Evolutionary conservation across 2,329 filamentous ascomycete genomes (phyloP).

Genomic region (Aspergillus fumigatiaffinis): DNA sequence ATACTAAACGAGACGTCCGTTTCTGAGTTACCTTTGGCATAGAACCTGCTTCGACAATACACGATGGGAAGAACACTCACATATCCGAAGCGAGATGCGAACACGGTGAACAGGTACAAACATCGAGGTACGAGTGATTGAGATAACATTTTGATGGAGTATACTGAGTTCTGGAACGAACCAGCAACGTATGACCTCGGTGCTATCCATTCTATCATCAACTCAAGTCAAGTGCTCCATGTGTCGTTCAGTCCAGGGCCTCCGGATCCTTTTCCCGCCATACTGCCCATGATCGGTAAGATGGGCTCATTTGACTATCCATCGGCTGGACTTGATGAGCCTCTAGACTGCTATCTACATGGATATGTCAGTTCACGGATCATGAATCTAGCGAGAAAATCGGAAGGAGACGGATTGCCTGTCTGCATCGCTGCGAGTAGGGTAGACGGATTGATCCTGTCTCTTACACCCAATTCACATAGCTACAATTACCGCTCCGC

Average conservation of each 20-base stretch:
- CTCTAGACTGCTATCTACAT: slow-evolving; percentile 75
- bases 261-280: slow-evolving; percentile 66
- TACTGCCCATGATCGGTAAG: slow-evolving; percentile 81
- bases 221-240: slow-evolving; percentile 69
- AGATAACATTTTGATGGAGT: not conserved
- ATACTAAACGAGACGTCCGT: not conserved
- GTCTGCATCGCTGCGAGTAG: slow-evolving; percentile 69
- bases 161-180: slow-evolving; percentile 7
- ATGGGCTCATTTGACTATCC: slow-evolving; percentile 69
- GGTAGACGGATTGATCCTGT: slow-evolving; percentile 74
- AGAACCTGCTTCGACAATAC: not conserved
- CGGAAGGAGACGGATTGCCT: slow-evolving; percentile 56
- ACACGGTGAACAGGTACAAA: slow-evolving; percentile 65
- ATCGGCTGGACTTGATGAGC: slow-evolving; percentile 58
- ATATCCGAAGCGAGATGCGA: slow-evolving; percentile 62
- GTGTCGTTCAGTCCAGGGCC: slow-evolving; percentile 68
- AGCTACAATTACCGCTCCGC: slow-evolving; percentile 85
- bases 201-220: slow-evolving; percentile 72
- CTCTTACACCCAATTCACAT: slow-evolving; percentile 74
- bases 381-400: slow-evolving; percentile 59
- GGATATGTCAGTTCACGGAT: slow-evolving; percentile 78
- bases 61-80: slow-evolving; percentile 41
- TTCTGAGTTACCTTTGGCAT: not conserved
- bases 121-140: slow-evolving; percentile 52
- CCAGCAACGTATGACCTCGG: slow-evolving; percentile 67